These are phyloP conservation scores for Odontarrhena argentea DNA, from an alignment of 345 rosid genomes.

Conservation along the genomic window DNA sequence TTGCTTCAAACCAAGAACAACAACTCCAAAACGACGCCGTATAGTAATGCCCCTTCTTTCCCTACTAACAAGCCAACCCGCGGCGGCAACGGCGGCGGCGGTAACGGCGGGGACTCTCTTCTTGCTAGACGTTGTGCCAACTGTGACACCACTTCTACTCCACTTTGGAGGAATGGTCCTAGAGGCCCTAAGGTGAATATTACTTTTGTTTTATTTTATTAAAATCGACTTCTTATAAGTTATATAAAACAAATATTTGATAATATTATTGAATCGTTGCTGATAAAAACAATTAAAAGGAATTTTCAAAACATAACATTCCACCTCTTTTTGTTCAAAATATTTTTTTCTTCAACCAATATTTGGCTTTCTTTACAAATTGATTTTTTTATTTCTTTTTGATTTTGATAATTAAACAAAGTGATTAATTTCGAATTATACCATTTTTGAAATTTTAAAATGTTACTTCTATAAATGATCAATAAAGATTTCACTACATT, in stretches of 20 bases:
- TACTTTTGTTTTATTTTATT: neutral
- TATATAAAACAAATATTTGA: neutral
- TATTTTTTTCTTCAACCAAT: neutral
- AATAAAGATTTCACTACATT: neutral
- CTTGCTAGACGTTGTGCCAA: conserved; percentile 89
- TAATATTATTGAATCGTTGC: no score
- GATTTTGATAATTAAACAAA: neutral
- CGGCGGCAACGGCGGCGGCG: conserved; percentile 35
- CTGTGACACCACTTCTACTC: conserved; percentile 91
- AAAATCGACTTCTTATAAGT: neutral
- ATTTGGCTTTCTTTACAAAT: neutral
- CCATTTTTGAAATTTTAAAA: neutral
- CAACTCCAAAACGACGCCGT: conserved; percentile 45
- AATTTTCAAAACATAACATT: neutral
- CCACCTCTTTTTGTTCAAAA: neutral
- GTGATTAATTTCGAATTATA: neutral
- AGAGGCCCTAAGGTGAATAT: conserved; percentile 64
- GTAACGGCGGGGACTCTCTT: conserved; percentile 47
- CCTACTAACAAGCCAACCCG: conserved; percentile 27
- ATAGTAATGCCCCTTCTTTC: conserved; percentile 30
- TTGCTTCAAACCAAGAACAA: conserved; percentile 49
- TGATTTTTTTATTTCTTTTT: neutral
- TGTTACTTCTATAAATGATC: neutral
- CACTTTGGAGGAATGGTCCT: conserved; percentile 92
- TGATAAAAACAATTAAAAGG: no score